A percentile compares a stretch with the other conserved stretches of the same genome.
Evolutionary conservation across 352 stramenopile species (phyloP).

Genomic region (Pythium biforme): DNA sequence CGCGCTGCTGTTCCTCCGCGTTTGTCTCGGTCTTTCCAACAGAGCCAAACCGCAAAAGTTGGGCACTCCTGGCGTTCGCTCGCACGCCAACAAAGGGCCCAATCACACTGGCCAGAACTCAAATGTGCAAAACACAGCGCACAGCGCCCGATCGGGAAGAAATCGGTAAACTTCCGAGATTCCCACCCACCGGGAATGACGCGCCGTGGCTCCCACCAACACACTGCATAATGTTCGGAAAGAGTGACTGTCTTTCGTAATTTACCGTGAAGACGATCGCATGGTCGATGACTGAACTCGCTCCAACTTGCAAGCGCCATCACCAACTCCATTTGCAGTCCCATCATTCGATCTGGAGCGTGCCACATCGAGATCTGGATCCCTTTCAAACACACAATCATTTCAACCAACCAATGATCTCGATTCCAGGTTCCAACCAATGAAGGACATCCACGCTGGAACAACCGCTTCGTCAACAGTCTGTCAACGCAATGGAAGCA

Average conservation of each 20-base stretch:
- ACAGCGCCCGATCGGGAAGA: slow-evolving; percentile 5
- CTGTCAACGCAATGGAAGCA: neutral
- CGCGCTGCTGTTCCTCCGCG: neutral
- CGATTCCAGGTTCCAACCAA: slow-evolving; percentile 8
- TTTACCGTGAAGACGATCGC: slow-evolving; percentile 6
- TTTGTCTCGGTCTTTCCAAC: slow-evolving; percentile 4
- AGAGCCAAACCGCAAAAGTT: slow-evolving; percentile 4
- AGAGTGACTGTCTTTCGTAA: slow-evolving; percentile 18
- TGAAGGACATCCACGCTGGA: neutral
- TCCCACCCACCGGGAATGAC: neutral
- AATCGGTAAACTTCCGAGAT: slow-evolving; percentile 14
- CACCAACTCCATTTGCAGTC: neutral
- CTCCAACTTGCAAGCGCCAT: neutral
- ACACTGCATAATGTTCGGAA: slow-evolving; percentile 21
- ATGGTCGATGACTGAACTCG: slow-evolving; percentile 1
- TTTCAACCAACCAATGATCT: slow-evolving; percentile 8
- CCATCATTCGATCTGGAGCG: slow-evolving; percentile 2
- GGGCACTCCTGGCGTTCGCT: neutral
- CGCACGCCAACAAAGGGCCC: slow-evolving; percentile 9
- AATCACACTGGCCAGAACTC: slow-evolving; percentile 13
- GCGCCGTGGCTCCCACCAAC: slow-evolving; percentile 7
- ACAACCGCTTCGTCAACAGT: slow-evolving; percentile 14
- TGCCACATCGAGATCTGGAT: slow-evolving; percentile 1
- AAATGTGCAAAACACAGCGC: slow-evolving; percentile 16
- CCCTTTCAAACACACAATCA: neutral